Conservation (phyloP, 805 yeast genomes). For the Wickerhamiella nectarea region DNA sequence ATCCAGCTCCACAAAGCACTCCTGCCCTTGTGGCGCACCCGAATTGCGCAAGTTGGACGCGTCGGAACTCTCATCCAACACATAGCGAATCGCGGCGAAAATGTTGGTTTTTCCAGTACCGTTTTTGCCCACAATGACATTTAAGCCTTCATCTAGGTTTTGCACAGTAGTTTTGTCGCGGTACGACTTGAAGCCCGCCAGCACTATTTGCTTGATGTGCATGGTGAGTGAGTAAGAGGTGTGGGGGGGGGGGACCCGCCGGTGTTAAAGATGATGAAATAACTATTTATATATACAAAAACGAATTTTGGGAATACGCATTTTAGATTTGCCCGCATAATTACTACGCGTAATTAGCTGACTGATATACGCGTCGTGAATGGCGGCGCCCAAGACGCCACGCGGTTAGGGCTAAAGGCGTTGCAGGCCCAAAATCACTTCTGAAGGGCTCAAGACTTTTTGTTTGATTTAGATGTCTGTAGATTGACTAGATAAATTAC, state of each 20-base stretch:
- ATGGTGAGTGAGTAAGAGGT: conserved; percentile 28
- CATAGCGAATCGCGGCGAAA: conserved; percentile 93
- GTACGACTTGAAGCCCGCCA: conserved; percentile 96
- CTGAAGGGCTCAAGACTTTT: no score
- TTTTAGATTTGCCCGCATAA: not conserved
- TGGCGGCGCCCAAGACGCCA: no score
- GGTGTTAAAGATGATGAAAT: no score
- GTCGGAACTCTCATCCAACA: conserved; percentile 35
- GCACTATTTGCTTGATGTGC: conserved; percentile 88
- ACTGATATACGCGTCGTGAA: not conserved
- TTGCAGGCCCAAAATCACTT: no score
- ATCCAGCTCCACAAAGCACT: conserved; percentile 61
- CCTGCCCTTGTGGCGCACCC: conserved; percentile 6
- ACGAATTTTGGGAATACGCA: no score
- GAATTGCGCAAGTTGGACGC: conserved; percentile 5
- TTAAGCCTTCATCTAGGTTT: conserved; percentile 91
- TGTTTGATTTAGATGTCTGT: no score
- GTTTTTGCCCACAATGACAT: conserved; percentile 94
- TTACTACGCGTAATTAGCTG: not conserved
- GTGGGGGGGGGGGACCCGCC: no score
- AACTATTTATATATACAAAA: no score
- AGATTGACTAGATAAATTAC: not conserved
- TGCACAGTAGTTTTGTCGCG: conserved; percentile 93
- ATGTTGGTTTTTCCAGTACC: conserved; percentile 97
- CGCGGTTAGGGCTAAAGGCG: no score